phyloP scores from a whole-genome alignment of 768 basidiomycete genomes.

The Boletus pseudo-olivaceus region DNA sequence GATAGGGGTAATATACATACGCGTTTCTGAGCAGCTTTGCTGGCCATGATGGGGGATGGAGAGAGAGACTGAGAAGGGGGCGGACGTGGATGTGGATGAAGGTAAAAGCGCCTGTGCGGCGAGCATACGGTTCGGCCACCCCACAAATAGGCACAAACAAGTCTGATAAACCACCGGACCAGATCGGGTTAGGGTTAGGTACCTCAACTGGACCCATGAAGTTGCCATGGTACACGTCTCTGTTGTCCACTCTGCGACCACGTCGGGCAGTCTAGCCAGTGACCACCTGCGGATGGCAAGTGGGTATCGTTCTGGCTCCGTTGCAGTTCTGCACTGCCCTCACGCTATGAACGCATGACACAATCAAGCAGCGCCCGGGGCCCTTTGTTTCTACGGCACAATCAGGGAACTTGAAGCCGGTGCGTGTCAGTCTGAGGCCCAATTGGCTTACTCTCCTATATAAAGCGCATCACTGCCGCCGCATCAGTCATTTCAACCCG shows the following conservation, averaged over 20 bases:
- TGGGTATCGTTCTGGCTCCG: not conserved
- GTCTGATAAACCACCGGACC: not conserved
- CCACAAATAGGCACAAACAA: slow-evolving; percentile 29
- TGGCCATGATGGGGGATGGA: slow-evolving; percentile 53
- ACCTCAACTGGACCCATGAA: not conserved
- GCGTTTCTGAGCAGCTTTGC: slow-evolving; percentile 83
- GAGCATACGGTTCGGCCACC: slow-evolving; percentile 21
- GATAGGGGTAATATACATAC: slow-evolving; percentile 39
- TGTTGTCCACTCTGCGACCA: not conserved
- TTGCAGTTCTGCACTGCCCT: slow-evolving; percentile 10
- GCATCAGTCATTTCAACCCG: not conserved
- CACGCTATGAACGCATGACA: not conserved
- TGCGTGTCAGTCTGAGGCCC: not conserved
- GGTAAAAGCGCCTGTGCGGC: slow-evolving; percentile 23
- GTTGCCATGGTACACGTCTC: slow-evolving; percentile 11
- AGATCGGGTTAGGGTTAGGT: slow-evolving; percentile 22
- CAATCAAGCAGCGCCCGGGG: not conserved
- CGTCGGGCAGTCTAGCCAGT: not conserved
- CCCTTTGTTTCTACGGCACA: not conserved
- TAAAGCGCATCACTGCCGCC: not conserved
- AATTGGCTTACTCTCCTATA: too few relatives aligned
- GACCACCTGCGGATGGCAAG: not conserved
- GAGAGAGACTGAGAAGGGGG: not conserved
- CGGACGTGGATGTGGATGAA: slow-evolving; percentile 22
- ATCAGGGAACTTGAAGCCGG: not conserved